A percentile compares a stretch with the other conserved stretches of the same genome.
These are phyloP conservation scores for Chimonanthus praecox DNA, from an alignment of 164 flowering plant species.

Conservation along the genomic window DNA sequence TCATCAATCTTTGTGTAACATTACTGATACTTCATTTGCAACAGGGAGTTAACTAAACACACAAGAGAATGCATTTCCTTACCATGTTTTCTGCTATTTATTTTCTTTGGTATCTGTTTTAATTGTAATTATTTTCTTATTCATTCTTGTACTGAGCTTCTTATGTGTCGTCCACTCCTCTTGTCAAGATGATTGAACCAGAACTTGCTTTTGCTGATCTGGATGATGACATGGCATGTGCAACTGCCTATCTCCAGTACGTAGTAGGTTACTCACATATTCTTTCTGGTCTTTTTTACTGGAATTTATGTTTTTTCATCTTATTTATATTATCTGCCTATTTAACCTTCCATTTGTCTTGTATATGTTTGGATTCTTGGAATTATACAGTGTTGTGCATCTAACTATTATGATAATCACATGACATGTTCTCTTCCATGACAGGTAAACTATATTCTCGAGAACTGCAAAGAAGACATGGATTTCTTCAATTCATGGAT, in stretches of 20 bases:
- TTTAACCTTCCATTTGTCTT: neutral
- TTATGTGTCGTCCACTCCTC: conserved; percentile 9
- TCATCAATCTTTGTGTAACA: too few species aligned
- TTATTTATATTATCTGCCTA: neutral
- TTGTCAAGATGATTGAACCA: conserved; percentile 90
- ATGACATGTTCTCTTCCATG: conserved; percentile 16
- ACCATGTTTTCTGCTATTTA: neutral
- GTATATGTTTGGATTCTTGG: neutral
- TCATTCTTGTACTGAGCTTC: neutral
- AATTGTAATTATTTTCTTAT: neutral
- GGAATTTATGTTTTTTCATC: neutral
- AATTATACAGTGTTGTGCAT: neutral
- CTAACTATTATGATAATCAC: neutral
- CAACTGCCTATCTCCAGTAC: conserved; percentile 99
- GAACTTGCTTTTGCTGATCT: conserved; percentile 99
- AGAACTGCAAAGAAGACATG: conserved; percentile 99
- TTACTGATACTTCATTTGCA: too few species aligned
- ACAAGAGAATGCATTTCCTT: neutral
- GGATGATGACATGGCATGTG: conserved; percentile 98
- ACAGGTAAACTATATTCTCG: conserved; percentile 77
- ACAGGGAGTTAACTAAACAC: too few species aligned
- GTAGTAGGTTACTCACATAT: conserved; percentile 83
- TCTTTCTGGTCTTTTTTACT: neutral
- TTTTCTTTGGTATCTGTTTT: neutral
- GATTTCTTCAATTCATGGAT: conserved; percentile 94